A percentile compares a stretch with the other conserved stretches of the same genome.
Evolutionary conservation across 139 green algal genomes (phyloP).

Genomic region (Chlamydomonas asymmetrica): DNA sequence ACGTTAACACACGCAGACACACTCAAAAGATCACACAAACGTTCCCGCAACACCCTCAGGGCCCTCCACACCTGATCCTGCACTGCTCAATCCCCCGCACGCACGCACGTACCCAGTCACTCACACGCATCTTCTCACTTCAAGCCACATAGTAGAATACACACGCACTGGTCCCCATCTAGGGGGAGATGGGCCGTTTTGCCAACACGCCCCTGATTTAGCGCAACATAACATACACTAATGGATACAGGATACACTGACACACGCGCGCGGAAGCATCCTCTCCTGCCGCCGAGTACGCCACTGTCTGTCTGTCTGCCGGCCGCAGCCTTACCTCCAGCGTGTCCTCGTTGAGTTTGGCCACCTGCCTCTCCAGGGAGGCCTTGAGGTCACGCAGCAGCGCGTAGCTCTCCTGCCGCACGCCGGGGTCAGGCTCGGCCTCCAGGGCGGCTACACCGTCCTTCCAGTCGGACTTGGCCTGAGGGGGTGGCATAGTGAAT

Average conservation of each 20-base stretch:
- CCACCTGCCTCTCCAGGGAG: conserved; percentile 45
- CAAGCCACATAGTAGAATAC: too few relatives aligned
- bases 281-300: neutral
- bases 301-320: too few relatives aligned
- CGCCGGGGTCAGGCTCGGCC: neutral
- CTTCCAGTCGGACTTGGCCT: conserved; percentile 15
- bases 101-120: too few relatives aligned
- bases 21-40: too few relatives aligned
- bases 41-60: too few relatives aligned
- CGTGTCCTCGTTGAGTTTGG: conserved; percentile 39
- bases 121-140: too few relatives aligned
- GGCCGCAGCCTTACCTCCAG: conserved; percentile 36
- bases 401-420: conserved; percentile 15
- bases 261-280: neutral
- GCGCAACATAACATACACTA: neutral
- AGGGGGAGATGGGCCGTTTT: neutral
- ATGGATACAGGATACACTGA: neutral
- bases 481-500: neutral
- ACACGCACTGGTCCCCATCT: too few relatives aligned
- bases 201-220: neutral
- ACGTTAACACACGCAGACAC: too few relatives aligned
- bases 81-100: too few relatives aligned
- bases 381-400: conserved; percentile 39
- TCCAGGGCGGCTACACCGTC: conserved; percentile 2
- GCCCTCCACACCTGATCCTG: too few relatives aligned